Percentiles rank a stretch among this genome's conserved stretches.
phyloP scores from a whole-genome alignment of 2,329 filamentous ascomycete species.

The Fusarium temperatum region DNA sequence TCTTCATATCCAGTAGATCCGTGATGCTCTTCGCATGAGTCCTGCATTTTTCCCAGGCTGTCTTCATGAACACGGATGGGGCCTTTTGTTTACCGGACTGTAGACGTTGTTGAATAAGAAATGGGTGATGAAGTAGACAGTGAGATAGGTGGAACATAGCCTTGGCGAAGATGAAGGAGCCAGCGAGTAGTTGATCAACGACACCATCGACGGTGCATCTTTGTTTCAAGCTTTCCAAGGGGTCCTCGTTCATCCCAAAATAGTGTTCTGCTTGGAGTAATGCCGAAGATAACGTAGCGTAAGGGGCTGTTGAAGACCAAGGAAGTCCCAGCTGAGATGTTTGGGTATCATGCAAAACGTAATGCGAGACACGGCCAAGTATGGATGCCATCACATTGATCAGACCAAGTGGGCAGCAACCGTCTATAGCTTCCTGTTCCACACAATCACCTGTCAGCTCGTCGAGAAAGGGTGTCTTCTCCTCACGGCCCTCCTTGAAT shows the following conservation, averaged over 20 bases:
- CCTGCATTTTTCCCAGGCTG: slow-evolving; percentile 5
- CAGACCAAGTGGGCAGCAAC: neutral
- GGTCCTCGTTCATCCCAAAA: slow-evolving; percentile 8
- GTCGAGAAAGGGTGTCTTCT: neutral
- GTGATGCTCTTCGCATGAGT: slow-evolving; percentile 5
- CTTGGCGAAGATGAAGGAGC: slow-evolving; percentile 16
- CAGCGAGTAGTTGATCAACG: neutral
- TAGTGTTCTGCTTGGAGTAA: slow-evolving; percentile 5
- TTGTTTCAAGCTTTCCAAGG: neutral
- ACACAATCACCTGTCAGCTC: neutral
- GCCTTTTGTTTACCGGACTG: slow-evolving; percentile 6
- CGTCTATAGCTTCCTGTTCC: slow-evolving; percentile 1
- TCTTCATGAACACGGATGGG: slow-evolving; percentile 6
- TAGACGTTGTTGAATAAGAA: slow-evolving; percentile 1
- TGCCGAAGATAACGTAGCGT: neutral
- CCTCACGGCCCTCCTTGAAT: neutral
- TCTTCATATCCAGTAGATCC: neutral
- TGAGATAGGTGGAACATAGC: slow-evolving; percentile 14
- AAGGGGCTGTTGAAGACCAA: neutral
- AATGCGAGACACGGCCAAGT: slow-evolving; percentile 3
- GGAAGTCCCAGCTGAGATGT: neutral
- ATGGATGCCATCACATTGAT: slow-evolving; percentile 11
- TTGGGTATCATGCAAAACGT: neutral
- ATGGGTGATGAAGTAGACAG: slow-evolving; percentile 10
- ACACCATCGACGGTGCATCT: neutral